phyloP scores from a whole-genome alignment of 2,329 filamentous ascomycete genomes.

The Diaporthe ilicicola region DNA sequence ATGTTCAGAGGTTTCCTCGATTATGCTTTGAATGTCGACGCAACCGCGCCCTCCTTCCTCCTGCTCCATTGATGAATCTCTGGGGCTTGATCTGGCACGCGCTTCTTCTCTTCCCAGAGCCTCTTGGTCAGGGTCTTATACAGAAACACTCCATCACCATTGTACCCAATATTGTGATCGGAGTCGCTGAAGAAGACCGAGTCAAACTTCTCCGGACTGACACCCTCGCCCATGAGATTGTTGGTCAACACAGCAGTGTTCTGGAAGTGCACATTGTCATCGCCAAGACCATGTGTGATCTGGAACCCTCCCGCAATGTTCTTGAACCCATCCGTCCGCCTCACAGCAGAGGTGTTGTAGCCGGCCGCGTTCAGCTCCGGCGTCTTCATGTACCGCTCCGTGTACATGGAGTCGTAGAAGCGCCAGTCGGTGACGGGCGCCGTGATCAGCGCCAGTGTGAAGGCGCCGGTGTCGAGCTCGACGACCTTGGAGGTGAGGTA shows the following conservation, averaged over 20 bases:
- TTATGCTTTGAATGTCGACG: background rate
- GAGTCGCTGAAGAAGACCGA: constrained; percentile 72
- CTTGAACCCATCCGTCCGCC: constrained; percentile 67
- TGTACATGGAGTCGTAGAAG: constrained; percentile 77
- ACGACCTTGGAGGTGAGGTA: constrained; percentile 73
- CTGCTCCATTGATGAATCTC: constrained; percentile 10
- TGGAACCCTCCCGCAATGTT: constrained; percentile 67
- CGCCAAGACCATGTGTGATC: constrained; percentile 72
- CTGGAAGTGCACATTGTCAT: constrained; percentile 79
- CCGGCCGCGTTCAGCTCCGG: constrained; percentile 63
- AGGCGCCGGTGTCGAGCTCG: constrained; percentile 67
- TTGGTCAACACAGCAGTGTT: constrained; percentile 70
- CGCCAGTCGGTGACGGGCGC: constrained; percentile 75
- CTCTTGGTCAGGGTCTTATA: constrained; percentile 68
- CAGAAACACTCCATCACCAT: constrained; percentile 62
- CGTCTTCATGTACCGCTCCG: constrained; percentile 77
- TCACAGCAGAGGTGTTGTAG: constrained; percentile 69
- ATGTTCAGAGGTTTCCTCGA: background rate
- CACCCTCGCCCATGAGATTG: constrained; percentile 64
- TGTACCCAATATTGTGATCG: constrained; percentile 68
- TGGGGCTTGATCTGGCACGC: constrained; percentile 44
- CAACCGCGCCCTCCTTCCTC: background rate
- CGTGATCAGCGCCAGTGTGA: constrained; percentile 69
- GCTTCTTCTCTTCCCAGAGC: constrained; percentile 68
- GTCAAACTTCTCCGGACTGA: constrained; percentile 69